Conservation (phyloP, 495 filamentous ascomycete genomes). For the Aspergillus bridgeri region DNA sequence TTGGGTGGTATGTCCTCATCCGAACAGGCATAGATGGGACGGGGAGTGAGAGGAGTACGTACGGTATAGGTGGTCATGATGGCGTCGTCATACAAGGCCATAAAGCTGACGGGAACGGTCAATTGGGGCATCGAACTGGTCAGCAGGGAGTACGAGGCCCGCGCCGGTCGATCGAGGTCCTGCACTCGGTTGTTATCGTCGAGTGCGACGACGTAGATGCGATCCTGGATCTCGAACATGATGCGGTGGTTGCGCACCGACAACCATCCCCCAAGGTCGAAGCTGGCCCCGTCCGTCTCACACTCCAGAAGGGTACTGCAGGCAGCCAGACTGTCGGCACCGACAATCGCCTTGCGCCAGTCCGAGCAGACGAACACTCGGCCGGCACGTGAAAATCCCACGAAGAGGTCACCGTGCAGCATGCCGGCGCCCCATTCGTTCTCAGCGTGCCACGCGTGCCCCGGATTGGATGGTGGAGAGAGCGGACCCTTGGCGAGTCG, state of each 20-base stretch:
- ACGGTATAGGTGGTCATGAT: slow-evolving; percentile 42
- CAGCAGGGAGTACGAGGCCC: slow-evolving; percentile 34
- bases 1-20: neutral
- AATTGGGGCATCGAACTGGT: slow-evolving; percentile 36
- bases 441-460: slow-evolving; percentile 27
- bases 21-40: neutral
- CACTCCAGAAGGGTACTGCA: slow-evolving; percentile 34
- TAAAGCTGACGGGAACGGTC: slow-evolving; percentile 38
- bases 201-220: slow-evolving; percentile 34
- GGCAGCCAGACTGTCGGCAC: slow-evolving; percentile 17
- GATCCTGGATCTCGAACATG: slow-evolving; percentile 43
- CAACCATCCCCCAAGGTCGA: slow-evolving; percentile 41
- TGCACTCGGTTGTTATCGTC: slow-evolving; percentile 33
- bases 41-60: slow-evolving; percentile 3
- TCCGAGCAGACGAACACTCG: slow-evolving; percentile 37
- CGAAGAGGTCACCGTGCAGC: slow-evolving; percentile 34
- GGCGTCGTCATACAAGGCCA: slow-evolving; percentile 37
- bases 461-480: slow-evolving; percentile 21
- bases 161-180: slow-evolving; percentile 20
- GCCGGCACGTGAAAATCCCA: slow-evolving; percentile 37
- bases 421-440: slow-evolving; percentile 43
- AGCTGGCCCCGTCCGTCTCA: slow-evolving; percentile 32
- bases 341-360: slow-evolving; percentile 35
- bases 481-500: slow-evolving; percentile 27
- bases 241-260: slow-evolving; percentile 38